Percentiles rank a stretch among this genome's conserved stretches.
These are phyloP conservation scores for Fusarium zealandicum DNA, from an alignment of 2,329 filamentous ascomycete species.

Conservation along the genomic window DNA sequence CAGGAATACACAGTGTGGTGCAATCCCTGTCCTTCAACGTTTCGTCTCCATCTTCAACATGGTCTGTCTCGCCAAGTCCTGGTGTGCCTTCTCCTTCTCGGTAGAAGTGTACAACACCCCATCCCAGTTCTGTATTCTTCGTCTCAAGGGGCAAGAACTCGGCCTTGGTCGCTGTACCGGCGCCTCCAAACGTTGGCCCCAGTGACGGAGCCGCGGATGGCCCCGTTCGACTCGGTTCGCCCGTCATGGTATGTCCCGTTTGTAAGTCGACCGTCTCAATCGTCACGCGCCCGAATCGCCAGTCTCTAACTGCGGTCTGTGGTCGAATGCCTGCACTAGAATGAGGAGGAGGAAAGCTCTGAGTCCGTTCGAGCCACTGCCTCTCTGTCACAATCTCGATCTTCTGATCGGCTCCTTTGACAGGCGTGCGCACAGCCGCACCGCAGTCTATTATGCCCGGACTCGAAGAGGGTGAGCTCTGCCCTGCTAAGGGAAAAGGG, in stretches of 20 bases:
- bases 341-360: slow-evolving; percentile 53
- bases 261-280: slow-evolving; percentile 82
- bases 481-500: not conserved
- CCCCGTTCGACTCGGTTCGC: slow-evolving; percentile 51
- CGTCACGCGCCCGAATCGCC: slow-evolving; percentile 80
- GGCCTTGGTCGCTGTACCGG: slow-evolving; percentile 83
- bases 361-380: slow-evolving; percentile 50
- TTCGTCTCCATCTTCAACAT: slow-evolving; percentile 40
- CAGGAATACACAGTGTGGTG: slow-evolving; percentile 90
- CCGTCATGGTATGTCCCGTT: slow-evolving; percentile 44
- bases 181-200: slow-evolving; percentile 62
- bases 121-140: slow-evolving; percentile 79
- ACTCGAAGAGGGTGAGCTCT: slow-evolving; percentile 25
- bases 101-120: slow-evolving; percentile 94
- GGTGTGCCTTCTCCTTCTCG: slow-evolving; percentile 80
- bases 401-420: slow-evolving; percentile 44
- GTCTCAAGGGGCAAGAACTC: slow-evolving; percentile 75
- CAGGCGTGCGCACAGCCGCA: slow-evolving; percentile 45
- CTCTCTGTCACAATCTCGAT: slow-evolving; percentile 50
- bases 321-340: slow-evolving; percentile 55
- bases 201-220: slow-evolving; percentile 60
- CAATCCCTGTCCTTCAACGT: slow-evolving; percentile 65
- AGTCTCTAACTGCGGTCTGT: slow-evolving; percentile 67
- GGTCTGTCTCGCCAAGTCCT: slow-evolving; percentile 52
- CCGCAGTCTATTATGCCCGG: slow-evolving; percentile 60